Evolutionary conservation across 768 basidiomycete genomes (phyloP).

Genomic region (Lactarius pseudohatsudake): DNA sequence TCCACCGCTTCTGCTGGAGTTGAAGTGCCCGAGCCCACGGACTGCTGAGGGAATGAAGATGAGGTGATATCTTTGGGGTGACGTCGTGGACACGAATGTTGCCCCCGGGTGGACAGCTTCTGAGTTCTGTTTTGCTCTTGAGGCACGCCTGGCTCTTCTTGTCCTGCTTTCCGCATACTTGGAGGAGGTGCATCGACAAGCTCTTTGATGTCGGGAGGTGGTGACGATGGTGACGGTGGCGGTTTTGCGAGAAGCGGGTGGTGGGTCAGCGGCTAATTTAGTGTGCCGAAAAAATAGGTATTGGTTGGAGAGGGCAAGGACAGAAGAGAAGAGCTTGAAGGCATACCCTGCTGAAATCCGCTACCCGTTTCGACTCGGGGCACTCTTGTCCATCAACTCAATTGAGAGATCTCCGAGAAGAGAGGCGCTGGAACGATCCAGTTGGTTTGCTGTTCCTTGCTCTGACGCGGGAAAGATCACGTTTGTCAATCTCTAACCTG

Average conservation of each 20-base stretch:
- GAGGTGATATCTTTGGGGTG: not conserved
- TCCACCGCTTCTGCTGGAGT: slow-evolving; percentile 5
- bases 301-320: not conserved
- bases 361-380: slow-evolving; percentile 13
- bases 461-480: slow-evolving; percentile 17
- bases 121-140: slow-evolving; percentile 1
- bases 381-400: no score
- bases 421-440: slow-evolving; percentile 23
- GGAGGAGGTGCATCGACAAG: not conserved
- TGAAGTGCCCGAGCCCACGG: slow-evolving; percentile 9
- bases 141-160: not conserved
- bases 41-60: not conserved
- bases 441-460: slow-evolving; percentile 20
- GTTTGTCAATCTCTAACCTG: slow-evolving; percentile 1
- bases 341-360: no score
- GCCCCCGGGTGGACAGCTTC: slow-evolving; percentile 20
- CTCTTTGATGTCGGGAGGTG: not conserved
- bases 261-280: no score
- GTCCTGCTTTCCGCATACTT: slow-evolving; percentile 5
- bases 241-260: slow-evolving; percentile 12
- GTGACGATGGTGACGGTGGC: not conserved
- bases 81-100: slow-evolving; percentile 16
- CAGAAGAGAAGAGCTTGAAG: slow-evolving; percentile 5
- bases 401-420: not conserved
- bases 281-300: no score